Base-by-base conservation (phyloP, 768 basidiomycete genomes). In the Tulasnella sp. region DNA sequence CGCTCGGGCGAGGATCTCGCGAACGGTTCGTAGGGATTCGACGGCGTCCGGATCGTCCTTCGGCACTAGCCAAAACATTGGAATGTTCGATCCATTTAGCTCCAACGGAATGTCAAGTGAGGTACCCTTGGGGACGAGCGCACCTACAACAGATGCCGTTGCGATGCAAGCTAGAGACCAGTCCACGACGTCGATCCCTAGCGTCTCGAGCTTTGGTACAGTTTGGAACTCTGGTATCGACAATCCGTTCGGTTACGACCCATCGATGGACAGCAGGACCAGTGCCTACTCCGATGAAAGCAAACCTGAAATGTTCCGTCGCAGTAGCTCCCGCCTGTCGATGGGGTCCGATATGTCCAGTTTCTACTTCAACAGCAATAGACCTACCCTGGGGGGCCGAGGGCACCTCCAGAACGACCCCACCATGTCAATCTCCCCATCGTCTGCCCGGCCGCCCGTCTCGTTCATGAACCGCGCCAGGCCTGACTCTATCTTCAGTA, bases 341-440 rank as follows among this genome's bases (percentile, higher is more conserved):
- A 80, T 86, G 11, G 86, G 85, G 27, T 88, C 85, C 56, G 86
- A 89, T 65, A 78, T 82, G 0, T 87, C 86, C 0, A 87, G 83
- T 67, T 88, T 87, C 72, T 88, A 85, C 65, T 85, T 85, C 78
- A 76, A 73, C 29, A 72, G 79, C 0, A 73, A 77, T 1, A 60
- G 64, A 7, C 51, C 65, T 1, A 65, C 71, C 0, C 61, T 66
- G 4, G 42, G 64, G 30, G 9, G 45, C 4, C 78, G 78, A 43
- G 77, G 77, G 1, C 82, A 85, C 64, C 76, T 78, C 29, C 78
- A 78, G 19, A 78, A 79, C n/a, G 83, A 84, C 26, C 86, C 73
- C 9, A 61, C 64, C 10, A 70, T 78, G 64, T 84, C 86, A 0
- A 77, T 77, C 53, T 66, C 75, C 0, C 80, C 81, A 0, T 68